Base-by-base conservation (phyloP, 2,329 filamentous ascomycete genomes). In the Beauveria pseudobassiana region DNA sequence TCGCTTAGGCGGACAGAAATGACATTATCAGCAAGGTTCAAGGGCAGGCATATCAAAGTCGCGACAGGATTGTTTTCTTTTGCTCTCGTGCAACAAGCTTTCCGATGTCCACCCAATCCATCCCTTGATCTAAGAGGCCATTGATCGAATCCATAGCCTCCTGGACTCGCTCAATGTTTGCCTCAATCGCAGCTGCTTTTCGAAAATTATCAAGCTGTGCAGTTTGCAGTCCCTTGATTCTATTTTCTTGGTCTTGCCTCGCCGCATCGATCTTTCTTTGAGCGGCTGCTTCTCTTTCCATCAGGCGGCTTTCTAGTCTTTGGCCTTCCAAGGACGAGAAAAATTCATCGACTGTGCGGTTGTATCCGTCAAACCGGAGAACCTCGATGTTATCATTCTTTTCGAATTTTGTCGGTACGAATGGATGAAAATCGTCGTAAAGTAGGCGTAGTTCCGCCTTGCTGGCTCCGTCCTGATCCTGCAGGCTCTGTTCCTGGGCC, bases 291-390 rank as follows among this genome's bases (percentile, higher is more conserved):
- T 99, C 92, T 54, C 88, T 85, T 72, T 98, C 93, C 4, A 85
- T 86, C 5, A 98, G 77, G 59, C 87, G 84, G 1, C 91, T 96
- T 72, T 96, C 89, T 1, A 98, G 80, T 71, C 91, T 96, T 72
- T 97, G 93, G 0, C 93, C 91, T 75, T 99, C 95, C 28, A 98
- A 85, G 0, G 93, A 98, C 0, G 95, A 98, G 73, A 96, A 98
- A 77, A 97, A 99, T 67, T 96, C 91, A 71, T 99, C 95, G 0
- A 96, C 92, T 0, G 92, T 95, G 70, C 89, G 89, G 73, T 97
- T 97, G 78, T 96, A 98, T 10, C 87, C 89, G 7, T 91, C 83
- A 66, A 93, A 92, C 59, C 90, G 84, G 14, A 98, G 70, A 18
- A 96, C 85, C 3, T 85, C 82, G 26, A 87, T 83, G 0, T 80